Base-by-base conservation (phyloP, 208 protist genomes). In the Trypanosomatidae sp. region DNA sequence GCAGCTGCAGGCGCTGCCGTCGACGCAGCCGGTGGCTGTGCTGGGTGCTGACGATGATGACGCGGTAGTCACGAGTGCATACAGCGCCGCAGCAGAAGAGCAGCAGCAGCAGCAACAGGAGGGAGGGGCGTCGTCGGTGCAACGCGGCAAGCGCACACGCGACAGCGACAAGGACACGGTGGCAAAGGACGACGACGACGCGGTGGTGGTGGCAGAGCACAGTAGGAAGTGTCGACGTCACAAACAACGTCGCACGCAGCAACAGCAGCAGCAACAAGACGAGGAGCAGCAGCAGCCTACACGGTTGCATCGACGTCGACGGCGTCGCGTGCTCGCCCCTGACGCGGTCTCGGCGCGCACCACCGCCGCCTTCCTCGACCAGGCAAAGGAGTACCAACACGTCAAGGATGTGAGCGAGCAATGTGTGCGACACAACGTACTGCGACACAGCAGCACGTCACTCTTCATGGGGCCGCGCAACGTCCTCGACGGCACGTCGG, bases 401-500 rank as follows among this genome's bases (percentile, higher is more conserved):
- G 56, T 75, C 40, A 54, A 59, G 4, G 38, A 56, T 22, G 47
- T 37, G 8, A 55, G 67, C 20, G 73, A 82, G 51, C 47, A 61
- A n/a, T 48, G 53, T 16, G 43, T 83, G 10, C 23, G 68, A 24
- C 27, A 68, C 20, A 91, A 91, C 56, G 51, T 43, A 5, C 62
- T 91, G 38, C 37, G 54, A 10, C 46, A 72, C 47, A 71, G 65
- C 15, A 83, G 64, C 51, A 81, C 67, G 6, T 80, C 82, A 0
- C 68, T 91, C 20, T 91, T 87, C 44, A 82, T 91, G 77, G 82
- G 82, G 0, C 77, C 82, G 15, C 63, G 82, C 11, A n/a, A 35
- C 11, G 30, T 35, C 11, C 11, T n/a, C 11, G 11, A 35, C 11
- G 30, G 30, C 30, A 35, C 11, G 11, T 15, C 30, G 11, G n/a